A percentile compares a stretch with the other conserved stretches of the same genome.
Evolutionary conservation across 1,139 yeast species (phyloP).

Genomic region (Blastobotrys aristatus): DNA sequence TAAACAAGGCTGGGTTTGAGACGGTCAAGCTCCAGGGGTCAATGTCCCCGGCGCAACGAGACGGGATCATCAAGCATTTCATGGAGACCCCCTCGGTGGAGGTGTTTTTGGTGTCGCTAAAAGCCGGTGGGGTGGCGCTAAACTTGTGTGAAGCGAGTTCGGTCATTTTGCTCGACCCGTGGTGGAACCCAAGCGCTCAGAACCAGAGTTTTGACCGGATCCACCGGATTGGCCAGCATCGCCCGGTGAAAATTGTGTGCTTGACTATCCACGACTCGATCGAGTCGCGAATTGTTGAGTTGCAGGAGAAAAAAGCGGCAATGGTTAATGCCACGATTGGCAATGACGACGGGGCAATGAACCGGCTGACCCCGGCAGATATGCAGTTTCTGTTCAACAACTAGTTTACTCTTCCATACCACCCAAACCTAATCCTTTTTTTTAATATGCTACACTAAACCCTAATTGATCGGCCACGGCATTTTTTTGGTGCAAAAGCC

Average conservation of each 20-base stretch:
- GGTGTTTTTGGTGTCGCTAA: constrained; percentile 86
- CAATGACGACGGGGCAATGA: constrained; percentile 85
- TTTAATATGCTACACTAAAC: not conserved
- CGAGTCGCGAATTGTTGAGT: constrained; percentile 89
- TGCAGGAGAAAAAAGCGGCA: constrained; percentile 94
- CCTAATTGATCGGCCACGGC: too few species aligned
- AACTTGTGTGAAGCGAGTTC: constrained; percentile 96
- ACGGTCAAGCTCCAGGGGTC: constrained; percentile 93
- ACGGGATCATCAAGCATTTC: constrained; percentile 80
- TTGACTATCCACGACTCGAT: constrained; percentile 94
- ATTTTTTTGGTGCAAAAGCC: too few species aligned
- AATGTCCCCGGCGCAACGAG: constrained; percentile 94
- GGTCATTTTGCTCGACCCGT: constrained; percentile 90
- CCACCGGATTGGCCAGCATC: constrained; percentile 91
- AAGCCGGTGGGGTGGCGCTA: constrained; percentile 98
- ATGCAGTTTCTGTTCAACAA: constrained; percentile 87
- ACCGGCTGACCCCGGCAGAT: constrained; percentile 83
- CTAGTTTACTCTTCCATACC: not conserved
- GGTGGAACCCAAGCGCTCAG: constrained; percentile 99
- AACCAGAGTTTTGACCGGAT: constrained; percentile 99
- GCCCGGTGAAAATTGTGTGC: constrained; percentile 92
- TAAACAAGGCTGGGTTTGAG: constrained; percentile 87
- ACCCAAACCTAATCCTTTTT: not conserved
- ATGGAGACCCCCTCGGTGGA: constrained; percentile 91
- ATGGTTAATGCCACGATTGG: constrained; percentile 97